Evolutionary conservation across 345 rosid genomes (phyloP).

Genomic region (Raphanus raphanistrum): DNA sequence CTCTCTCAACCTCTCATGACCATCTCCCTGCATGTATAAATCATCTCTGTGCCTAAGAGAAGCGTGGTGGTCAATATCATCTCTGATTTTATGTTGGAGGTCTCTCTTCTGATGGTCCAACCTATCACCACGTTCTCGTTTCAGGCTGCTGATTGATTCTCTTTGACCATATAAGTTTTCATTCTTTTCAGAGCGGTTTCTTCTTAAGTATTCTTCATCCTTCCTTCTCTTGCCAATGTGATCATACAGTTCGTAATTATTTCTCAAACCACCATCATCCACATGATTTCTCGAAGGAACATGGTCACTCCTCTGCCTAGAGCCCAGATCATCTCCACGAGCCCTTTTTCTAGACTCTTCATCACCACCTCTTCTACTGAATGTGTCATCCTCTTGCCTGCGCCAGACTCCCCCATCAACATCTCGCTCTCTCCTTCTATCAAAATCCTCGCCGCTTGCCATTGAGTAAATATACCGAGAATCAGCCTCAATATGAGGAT

Average conservation of each 20-base stretch:
- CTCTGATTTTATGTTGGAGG: conserved; percentile 69
- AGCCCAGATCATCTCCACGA: conserved; percentile 66
- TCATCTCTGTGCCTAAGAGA: conserved; percentile 82
- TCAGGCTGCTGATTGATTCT: conserved; percentile 62
- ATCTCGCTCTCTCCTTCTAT: conserved; percentile 69
- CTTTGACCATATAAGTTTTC: conserved; percentile 58
- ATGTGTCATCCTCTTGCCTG: conserved; percentile 62
- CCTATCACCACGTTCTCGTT: conserved; percentile 75
- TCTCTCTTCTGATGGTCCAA: conserved; percentile 78
- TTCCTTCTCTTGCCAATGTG: conserved; percentile 73
- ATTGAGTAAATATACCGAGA: conserved; percentile 45
- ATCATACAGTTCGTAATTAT: conserved; percentile 62
- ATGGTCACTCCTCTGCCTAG: conserved; percentile 69
- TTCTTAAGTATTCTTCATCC: conserved; percentile 64
- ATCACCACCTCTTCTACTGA: conserved; percentile 54
- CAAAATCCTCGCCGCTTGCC: conserved; percentile 58
- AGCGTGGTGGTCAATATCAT: conserved; percentile 61
- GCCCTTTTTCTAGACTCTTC: conserved; percentile 78
- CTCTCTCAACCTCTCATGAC: conserved; percentile 67
- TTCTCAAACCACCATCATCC: conserved; percentile 67
- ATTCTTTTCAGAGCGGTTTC: conserved; percentile 65
- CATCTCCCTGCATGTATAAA: conserved; percentile 63
- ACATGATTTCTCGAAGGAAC: conserved; percentile 61
- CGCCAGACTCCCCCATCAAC: conserved; percentile 59
- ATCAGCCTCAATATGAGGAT: conserved; percentile 60